Evolutionary conservation across 345 rosid species (phyloP), one percentile per base, ranked within the genome.

Genomic region (Linum usitatissimum): DNA sequence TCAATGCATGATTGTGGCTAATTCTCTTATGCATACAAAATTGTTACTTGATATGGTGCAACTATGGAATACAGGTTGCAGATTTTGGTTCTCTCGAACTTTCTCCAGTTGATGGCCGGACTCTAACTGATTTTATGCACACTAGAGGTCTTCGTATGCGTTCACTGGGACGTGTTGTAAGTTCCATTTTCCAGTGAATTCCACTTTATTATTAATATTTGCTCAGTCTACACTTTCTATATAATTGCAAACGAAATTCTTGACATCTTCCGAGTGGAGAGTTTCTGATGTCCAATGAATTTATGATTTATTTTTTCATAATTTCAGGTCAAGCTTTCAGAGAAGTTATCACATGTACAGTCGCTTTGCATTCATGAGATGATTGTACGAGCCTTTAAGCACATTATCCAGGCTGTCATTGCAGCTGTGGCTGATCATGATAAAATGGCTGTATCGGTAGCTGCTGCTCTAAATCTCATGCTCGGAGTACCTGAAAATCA

Each of bases 51-150:
- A 67, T 66, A 49, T 57, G 45, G 53, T 49, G 61, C 56, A 65
- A 53, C 73, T 66, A 63, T 60, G 57, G 49, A 60, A 76, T 71
- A 36, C 84, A 93, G 99, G 99, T 93, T 60, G 90, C 99, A 76
- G 99, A 93, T 81, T 93, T 93, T 83, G 97, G 91, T 76, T 93
- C 99, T 1, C 72, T 93, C 73, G 99, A 93, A 68, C 96, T 93
- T 63, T 93, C 99, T 39, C 99, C 99, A 30, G 99, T 93, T 58
- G 99, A 93, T 84, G 97, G 99, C 15, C 91, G 94, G 77, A 93
- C 99, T 65, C 78, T 93, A 62, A 93, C 97, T 62, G 99, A 93
- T 76, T 93, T 93, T 80, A 87, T 93, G 99, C 99, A 93, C 74
- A 87, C 99, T 64, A 93, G 99, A 78, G 99, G 99, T 75, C 94